Evolutionary conservation across 164 flowering plant species (phyloP), one percentile per base, ranked within the genome.

Genomic region (Kingdonia uniflora): DNA sequence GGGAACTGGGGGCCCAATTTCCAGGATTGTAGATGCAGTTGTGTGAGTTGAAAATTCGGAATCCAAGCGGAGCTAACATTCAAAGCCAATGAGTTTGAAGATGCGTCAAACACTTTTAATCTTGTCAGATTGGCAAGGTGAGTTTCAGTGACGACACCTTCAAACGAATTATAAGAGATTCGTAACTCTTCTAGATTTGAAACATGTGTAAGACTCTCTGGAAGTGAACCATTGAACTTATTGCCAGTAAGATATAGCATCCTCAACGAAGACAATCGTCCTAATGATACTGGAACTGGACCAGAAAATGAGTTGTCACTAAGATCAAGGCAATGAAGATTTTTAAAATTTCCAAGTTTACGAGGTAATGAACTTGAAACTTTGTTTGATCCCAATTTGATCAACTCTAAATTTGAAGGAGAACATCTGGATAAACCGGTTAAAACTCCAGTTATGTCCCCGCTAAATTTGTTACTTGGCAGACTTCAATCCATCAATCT

Each of bases 121-220:
- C 22, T 51, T 14, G 24, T 15, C 14, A 59, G 50, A 33, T 51
- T 52, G 1, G 33, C 24, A 42, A 59, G 41, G 33, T 51, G 62
- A n/a, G 14, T 26, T 51, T 63, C 66, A 12, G 61, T 45, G 2
- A 63, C 2, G 15, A 16, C 35, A 20, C 61, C 66, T 40, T 43
- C 29, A 1, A 63, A 51, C 12, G 14, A 44, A 43, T 63, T 63
- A 10, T 14, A 2, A 21, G 56, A 21, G 12, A 63, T 22, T 2
- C 10, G 11, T 11, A 63, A 24, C 1, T 1, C 14, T 8, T 1
- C 40, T 7, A 56, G 49, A 17, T 56, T n/a, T 21, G 60, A 56
- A 35, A 62, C 60, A 23, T 51, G 33, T 24, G 60, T 60, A 15
- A 62, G 23, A 51, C 51, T 56, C 22, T 29, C 15, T 1, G 66